These are phyloP conservation scores for Hyphodiscus sp. DNA, from an alignment of 2,329 filamentous ascomycete genomes.

Conservation along the genomic window DNA sequence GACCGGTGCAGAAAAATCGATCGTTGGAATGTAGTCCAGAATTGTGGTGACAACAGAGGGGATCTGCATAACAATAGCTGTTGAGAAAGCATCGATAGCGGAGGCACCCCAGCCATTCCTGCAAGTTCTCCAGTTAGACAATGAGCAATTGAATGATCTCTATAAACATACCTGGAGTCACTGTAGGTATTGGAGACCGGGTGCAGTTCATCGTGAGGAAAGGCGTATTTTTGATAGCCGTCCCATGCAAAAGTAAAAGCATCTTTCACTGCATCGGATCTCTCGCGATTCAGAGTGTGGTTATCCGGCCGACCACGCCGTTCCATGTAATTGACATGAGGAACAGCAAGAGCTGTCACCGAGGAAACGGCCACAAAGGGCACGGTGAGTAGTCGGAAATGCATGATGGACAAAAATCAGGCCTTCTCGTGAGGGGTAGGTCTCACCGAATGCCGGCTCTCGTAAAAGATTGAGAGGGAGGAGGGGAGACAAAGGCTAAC, in stretches of 20 bases:
- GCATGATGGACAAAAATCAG: slow-evolving; percentile 14
- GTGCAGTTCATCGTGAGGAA: slow-evolving; percentile 68
- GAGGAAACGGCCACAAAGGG: slow-evolving; percentile 15
- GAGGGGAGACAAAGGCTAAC: background rate
- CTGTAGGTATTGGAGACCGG: slow-evolving; percentile 59
- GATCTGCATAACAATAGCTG: slow-evolving; percentile 71
- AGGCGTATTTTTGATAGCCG: slow-evolving; percentile 68
- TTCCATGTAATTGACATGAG: slow-evolving; percentile 9
- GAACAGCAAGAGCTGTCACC: slow-evolving; percentile 12
- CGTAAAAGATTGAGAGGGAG: background rate
- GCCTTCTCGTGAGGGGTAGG: background rate
- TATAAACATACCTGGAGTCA: slow-evolving; percentile 58
- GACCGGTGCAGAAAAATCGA: slow-evolving; percentile 62
- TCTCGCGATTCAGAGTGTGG: slow-evolving; percentile 19
- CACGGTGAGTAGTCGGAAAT: slow-evolving; percentile 11
- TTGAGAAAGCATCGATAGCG: slow-evolving; percentile 73
- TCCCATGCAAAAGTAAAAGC: slow-evolving; percentile 67
- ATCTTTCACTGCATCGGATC: slow-evolving; percentile 57
- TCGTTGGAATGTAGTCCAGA: slow-evolving; percentile 60
- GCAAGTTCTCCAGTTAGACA: slow-evolving; percentile 9
- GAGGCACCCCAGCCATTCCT: slow-evolving; percentile 84
- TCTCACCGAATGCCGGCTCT: background rate
- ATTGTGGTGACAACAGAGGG: slow-evolving; percentile 62
- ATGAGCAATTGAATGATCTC: background rate
- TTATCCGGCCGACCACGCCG: slow-evolving; percentile 18